These are phyloP conservation scores for Candida awuae DNA, from an alignment of 805 yeast species.

Conservation along the genomic window DNA sequence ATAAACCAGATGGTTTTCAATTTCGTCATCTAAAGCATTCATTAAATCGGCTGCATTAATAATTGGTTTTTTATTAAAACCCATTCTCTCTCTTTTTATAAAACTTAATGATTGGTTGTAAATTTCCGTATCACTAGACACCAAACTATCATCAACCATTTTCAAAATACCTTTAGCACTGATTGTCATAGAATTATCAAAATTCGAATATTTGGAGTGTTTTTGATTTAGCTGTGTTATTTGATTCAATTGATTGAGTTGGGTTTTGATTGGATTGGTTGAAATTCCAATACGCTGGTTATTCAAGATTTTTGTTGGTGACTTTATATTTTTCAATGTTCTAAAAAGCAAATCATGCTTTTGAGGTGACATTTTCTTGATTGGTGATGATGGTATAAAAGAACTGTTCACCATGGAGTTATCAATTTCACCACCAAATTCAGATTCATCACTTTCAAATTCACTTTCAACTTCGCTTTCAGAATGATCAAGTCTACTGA, in stretches of 20 bases:
- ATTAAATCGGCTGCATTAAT: slow-evolving; percentile 28
- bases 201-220: slow-evolving; percentile 20
- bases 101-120: slow-evolving; percentile 18
- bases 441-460: neutral
- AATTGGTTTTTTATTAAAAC: slow-evolving; percentile 14
- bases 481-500: slow-evolving; percentile 19
- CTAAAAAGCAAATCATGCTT: slow-evolving; percentile 2
- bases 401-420: neutral
- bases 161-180: slow-evolving; percentile 30
- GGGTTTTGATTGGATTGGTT: too few relatives aligned
- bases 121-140: slow-evolving; percentile 30
- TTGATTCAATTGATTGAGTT: too few relatives aligned
- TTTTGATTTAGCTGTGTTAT: slow-evolving; percentile 8
- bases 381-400: slow-evolving; percentile 6
- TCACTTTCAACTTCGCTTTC: slow-evolving; percentile 10
- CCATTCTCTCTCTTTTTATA: neutral
- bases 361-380: slow-evolving; percentile 6
- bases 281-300: slow-evolving; percentile 9
- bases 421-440: slow-evolving; percentile 1
- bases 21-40: slow-evolving; percentile 18
- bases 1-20: slow-evolving; percentile 4
- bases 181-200: slow-evolving; percentile 31
- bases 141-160: slow-evolving; percentile 33
- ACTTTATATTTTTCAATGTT: slow-evolving; percentile 3
- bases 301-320: slow-evolving; percentile 1